phyloP scores from a whole-genome alignment of 805 yeast species.

The Ogataea angusta region DNA sequence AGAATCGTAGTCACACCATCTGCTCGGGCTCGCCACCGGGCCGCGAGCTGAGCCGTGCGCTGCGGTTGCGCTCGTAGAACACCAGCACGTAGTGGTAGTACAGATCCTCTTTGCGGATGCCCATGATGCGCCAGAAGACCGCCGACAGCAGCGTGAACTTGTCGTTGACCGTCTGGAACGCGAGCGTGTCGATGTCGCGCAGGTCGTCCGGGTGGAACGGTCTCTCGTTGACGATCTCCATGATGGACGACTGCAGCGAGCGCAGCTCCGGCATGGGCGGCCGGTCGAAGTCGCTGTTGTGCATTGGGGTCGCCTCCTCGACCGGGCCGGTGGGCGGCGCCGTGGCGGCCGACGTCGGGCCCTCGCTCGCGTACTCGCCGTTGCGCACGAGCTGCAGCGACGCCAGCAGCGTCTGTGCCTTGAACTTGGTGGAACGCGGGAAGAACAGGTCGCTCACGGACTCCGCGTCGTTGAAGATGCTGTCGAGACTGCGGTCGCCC shows the following conservation, averaged over 20 bases:
- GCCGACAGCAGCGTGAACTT: slow-evolving; percentile 26
- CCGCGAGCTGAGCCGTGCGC: slow-evolving; percentile 15
- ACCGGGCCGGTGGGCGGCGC: slow-evolving; percentile 3
- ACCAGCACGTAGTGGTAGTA: slow-evolving; percentile 49
- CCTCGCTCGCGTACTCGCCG: slow-evolving; percentile 12
- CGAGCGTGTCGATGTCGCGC: slow-evolving; percentile 43
- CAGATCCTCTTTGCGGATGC: slow-evolving; percentile 46
- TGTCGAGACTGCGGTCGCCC: slow-evolving; percentile 23
- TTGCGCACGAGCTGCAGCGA: slow-evolving; percentile 17
- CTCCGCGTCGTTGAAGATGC: slow-evolving; percentile 24
- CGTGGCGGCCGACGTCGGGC: slow-evolving; percentile 4
- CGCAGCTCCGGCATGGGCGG: slow-evolving; percentile 29
- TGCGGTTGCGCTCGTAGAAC: slow-evolving; percentile 30
- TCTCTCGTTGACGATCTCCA: slow-evolving; percentile 32
- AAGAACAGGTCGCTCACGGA: slow-evolving; percentile 15
- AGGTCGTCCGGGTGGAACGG: slow-evolving; percentile 40
- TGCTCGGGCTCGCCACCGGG: neutral
- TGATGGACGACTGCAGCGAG: slow-evolving; percentile 22
- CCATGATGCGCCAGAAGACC: slow-evolving; percentile 56
- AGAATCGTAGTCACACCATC: slow-evolving; percentile 5
- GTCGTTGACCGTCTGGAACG: slow-evolving; percentile 36
- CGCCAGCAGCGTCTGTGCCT: slow-evolving; percentile 27
- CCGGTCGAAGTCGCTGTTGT: slow-evolving; percentile 14
- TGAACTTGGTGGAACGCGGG: slow-evolving; percentile 26
- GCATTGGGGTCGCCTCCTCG: slow-evolving; percentile 9